Conservation (phyloP, 257 asterid species). For the Petunia axillaris region DNA sequence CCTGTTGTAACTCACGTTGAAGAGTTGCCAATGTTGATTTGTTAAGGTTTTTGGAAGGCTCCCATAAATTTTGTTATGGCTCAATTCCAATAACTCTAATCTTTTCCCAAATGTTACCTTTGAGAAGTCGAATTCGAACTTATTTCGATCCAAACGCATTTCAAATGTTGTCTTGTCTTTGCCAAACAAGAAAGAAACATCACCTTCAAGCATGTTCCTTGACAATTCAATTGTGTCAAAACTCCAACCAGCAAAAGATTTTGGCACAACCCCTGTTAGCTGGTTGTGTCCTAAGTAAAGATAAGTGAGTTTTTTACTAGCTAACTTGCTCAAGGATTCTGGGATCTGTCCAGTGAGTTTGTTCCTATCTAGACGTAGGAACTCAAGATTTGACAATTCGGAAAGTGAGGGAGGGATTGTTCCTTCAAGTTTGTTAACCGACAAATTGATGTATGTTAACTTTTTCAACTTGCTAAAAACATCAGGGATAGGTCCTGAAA, state of each 20-base stretch:
- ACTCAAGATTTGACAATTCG: slow-evolving; percentile 37
- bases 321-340: slow-evolving; percentile 45
- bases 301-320: slow-evolving; percentile 18
- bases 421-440: slow-evolving; percentile 48
- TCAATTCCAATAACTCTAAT: slow-evolving; percentile 42
- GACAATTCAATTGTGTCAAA: slow-evolving; percentile 39
- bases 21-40: slow-evolving; percentile 4
- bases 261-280: slow-evolving; percentile 46
- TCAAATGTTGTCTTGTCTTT: slow-evolving; percentile 31
- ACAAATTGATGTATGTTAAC: slow-evolving; percentile 40
- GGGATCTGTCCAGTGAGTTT: slow-evolving; percentile 60
- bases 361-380: slow-evolving; percentile 49
- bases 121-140: slow-evolving; percentile 49
- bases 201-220: slow-evolving; percentile 48
- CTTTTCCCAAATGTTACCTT: slow-evolving; percentile 37
- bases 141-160: slow-evolving; percentile 40
- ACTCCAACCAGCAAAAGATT: slow-evolving; percentile 27
- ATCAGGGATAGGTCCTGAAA: slow-evolving; percentile 56
- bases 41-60: slow-evolving; percentile 45
- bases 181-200: slow-evolving; percentile 51
- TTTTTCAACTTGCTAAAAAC: slow-evolving; percentile 45
- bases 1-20: slow-evolving; percentile 52
- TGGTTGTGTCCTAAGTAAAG: slow-evolving; percentile 44
- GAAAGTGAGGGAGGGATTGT: slow-evolving; percentile 50
- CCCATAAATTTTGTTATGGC: slow-evolving; percentile 50